Percentiles rank a stretch among this genome's conserved stretches.
Conservation (phyloP, 2,329 filamentous ascomycete genomes). For the Byssothecium circinans region DNA sequence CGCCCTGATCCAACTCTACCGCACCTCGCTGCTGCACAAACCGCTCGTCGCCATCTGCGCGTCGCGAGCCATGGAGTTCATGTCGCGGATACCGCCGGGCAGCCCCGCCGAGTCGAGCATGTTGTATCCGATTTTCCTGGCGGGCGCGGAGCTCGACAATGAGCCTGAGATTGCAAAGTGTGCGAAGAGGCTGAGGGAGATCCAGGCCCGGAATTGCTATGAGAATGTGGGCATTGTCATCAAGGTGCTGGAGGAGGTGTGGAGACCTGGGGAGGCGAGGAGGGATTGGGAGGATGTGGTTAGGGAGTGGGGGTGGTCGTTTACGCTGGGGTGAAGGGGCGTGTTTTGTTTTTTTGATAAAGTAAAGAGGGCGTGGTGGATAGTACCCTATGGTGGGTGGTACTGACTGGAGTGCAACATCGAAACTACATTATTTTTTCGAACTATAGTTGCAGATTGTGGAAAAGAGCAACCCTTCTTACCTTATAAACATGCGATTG, state of each 20-base stretch:
- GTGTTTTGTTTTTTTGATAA: no score
- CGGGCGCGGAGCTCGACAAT: constrained; percentile 36
- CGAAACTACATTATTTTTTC: no score
- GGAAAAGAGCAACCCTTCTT: no score
- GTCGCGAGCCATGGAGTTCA: constrained; percentile 38
- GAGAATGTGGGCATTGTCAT: constrained; percentile 39
- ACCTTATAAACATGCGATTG: no score
- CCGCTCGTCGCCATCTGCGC: constrained; percentile 31
- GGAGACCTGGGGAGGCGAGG: constrained; percentile 31
- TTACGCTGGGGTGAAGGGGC: constrained; percentile 34
- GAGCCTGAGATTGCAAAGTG: constrained; percentile 33
- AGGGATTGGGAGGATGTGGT: constrained; percentile 41
- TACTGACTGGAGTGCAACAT: no score
- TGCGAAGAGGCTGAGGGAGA: constrained; percentile 32
- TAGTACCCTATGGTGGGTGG: no score
- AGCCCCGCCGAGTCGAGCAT: constrained; percentile 40
- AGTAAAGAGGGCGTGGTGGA: no score
- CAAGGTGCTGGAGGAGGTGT: constrained; percentile 40
- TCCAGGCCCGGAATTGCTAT: constrained; percentile 39
- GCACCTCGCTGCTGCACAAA: constrained; percentile 30
- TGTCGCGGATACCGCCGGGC: constrained; percentile 37
- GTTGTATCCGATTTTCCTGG: constrained; percentile 41
- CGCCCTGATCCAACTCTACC: constrained; percentile 40
- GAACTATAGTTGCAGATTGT: no score
- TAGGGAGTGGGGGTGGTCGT: constrained; percentile 40